Percentiles rank a stretch among this genome's conserved stretches.
Evolutionary conservation across 2,329 filamentous ascomycete species (phyloP).

Genomic region (Ophiostoma tasmaniense): DNA sequence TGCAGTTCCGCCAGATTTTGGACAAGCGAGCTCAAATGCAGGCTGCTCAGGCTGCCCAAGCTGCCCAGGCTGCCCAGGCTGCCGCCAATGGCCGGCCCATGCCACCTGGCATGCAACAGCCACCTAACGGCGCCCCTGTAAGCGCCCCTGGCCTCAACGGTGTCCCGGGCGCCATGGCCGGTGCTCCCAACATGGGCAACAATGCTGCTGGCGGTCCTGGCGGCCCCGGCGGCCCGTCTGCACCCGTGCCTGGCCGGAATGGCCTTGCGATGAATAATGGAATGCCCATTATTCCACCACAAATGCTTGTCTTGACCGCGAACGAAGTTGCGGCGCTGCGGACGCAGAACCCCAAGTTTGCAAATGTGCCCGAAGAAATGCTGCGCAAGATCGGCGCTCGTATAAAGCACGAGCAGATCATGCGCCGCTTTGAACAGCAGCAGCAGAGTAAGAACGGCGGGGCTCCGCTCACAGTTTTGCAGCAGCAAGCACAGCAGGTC

Average conservation of each 20-base stretch:
- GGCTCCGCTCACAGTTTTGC: conserved; percentile 7
- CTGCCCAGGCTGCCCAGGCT: conserved; percentile 1
- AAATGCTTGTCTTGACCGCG: conserved; percentile 12
- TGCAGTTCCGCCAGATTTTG: conserved; percentile 31
- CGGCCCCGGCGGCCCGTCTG: neutral
- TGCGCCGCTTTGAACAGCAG: conserved; percentile 17
- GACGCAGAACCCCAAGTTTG: conserved; percentile 16
- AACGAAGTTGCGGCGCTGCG: conserved; percentile 18
- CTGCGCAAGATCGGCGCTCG: conserved; percentile 14
- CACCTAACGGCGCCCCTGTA: neutral
- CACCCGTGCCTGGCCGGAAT: neutral
- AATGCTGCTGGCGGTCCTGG: neutral
- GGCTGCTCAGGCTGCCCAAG: neutral
- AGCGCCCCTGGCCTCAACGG: neutral
- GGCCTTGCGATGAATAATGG: neutral
- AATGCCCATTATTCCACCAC: conserved; percentile 16
- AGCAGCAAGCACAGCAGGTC: conserved; percentile 25
- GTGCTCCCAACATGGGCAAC: neutral
- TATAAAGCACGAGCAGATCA: conserved; percentile 16
- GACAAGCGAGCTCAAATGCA: conserved; percentile 19
- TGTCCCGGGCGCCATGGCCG: neutral
- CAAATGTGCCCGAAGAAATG: conserved; percentile 16
- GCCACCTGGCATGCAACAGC: conserved; percentile 14
- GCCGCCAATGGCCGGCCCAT: conserved; percentile 19
- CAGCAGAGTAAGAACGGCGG: conserved; percentile 10